These are phyloP conservation scores for Solanum etuberosum DNA, from an alignment of 257 asterid genomes.

Conservation along the genomic window DNA sequence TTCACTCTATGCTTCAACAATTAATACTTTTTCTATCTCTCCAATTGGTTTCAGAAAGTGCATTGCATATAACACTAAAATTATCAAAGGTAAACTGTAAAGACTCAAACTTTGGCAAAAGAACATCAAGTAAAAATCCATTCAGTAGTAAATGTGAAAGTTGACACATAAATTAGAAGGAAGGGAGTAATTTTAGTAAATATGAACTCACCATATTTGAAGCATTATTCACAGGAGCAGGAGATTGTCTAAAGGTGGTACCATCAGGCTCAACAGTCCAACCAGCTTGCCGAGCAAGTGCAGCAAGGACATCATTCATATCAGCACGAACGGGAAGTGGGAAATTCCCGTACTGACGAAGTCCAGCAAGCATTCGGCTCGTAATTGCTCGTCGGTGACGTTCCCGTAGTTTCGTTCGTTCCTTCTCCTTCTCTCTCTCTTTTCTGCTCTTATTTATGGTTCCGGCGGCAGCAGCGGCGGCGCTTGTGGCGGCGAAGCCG, in stretches of 20 bases:
- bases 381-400: constrained; percentile 77
- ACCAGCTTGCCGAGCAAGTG: constrained; percentile 70
- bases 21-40: background rate
- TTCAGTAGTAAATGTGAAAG: background rate
- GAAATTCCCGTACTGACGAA: constrained; percentile 66
- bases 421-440: constrained; percentile 71
- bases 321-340: constrained; percentile 70
- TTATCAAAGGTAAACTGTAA: background rate
- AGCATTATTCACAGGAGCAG: constrained; percentile 23
- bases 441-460: constrained; percentile 19
- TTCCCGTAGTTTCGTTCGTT: constrained; percentile 63
- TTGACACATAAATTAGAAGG: background rate
- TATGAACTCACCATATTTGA: constrained; percentile 30
- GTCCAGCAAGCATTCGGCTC: constrained; percentile 65
- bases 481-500: constrained; percentile 55
- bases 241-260: constrained; percentile 47
- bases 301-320: constrained; percentile 74
- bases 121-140: background rate
- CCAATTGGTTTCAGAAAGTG: background rate
- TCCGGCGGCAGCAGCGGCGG: constrained; percentile 1
- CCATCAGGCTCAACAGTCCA: constrained; percentile 63
- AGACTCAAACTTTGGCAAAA: background rate
- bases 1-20: background rate
- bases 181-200: background rate
- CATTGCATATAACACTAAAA: background rate